Percentiles rank a stretch among this genome's conserved stretches.
Conservation (phyloP, 2,329 filamentous ascomycete genomes). For the Penicillium freii region DNA sequence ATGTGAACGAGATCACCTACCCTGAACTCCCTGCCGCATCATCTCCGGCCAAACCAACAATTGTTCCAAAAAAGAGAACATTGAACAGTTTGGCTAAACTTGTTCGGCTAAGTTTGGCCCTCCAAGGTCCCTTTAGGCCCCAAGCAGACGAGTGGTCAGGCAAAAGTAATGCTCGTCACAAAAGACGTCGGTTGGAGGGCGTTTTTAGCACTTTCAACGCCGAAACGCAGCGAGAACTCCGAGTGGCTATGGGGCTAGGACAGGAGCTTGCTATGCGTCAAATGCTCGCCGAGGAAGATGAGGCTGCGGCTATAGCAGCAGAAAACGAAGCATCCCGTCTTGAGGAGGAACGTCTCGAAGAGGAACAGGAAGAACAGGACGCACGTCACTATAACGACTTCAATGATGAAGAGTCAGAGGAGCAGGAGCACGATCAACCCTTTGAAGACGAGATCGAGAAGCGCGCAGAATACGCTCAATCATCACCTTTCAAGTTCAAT, state of each 20-base stretch:
- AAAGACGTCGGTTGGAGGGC: constrained; percentile 32
- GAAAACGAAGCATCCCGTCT: constrained; percentile 1
- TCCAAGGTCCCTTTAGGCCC: constrained; percentile 35
- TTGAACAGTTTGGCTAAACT: constrained; percentile 34
- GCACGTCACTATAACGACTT: neutral
- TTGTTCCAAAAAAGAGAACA: constrained; percentile 19
- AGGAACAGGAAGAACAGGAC: neutral
- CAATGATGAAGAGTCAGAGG: constrained; percentile 9
- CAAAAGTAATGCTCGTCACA: constrained; percentile 9
- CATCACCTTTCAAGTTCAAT: neutral
- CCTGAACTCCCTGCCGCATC: constrained; percentile 13
- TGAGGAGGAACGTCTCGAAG: neutral
- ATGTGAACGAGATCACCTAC: constrained; percentile 9
- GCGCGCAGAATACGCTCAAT: neutral
- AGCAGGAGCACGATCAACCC: constrained; percentile 3
- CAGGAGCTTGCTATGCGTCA: constrained; percentile 44
- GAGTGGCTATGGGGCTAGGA: constrained; percentile 43
- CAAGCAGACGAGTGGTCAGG: constrained; percentile 11
- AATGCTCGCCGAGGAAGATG: constrained; percentile 15
- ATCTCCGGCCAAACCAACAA: constrained; percentile 10
- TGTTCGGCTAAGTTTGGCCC: constrained; percentile 39
- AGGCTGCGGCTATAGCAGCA: constrained; percentile 6
- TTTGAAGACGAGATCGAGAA: constrained; percentile 5
- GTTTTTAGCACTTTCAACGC: constrained; percentile 40
- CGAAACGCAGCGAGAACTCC: constrained; percentile 41